Evolutionary conservation across 2,329 filamentous ascomycete species (phyloP), one percentile per base, ranked within the genome.

Genomic region (Amesomyces nigricolor): DNA sequence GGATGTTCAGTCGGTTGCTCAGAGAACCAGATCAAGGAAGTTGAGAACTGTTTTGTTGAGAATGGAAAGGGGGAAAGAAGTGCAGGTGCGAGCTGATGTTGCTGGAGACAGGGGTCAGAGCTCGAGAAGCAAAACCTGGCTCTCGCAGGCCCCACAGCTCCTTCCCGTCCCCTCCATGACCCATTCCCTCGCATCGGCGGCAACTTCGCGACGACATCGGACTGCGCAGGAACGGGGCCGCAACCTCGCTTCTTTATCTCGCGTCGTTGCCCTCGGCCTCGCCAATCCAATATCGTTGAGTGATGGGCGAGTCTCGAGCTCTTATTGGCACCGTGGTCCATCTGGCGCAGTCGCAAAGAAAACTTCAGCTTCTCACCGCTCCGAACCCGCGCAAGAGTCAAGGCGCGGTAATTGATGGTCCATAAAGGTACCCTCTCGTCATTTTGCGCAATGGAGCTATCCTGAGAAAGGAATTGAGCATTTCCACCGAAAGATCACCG

Each of bases 61-160:
- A 40, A 37, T 42, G 37, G 45, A 17, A 42, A 49, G 39, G 49
- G 44, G 30, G 45, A 16, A 35, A 48, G 29, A 35, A 35, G 32
- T 11, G 9, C 32, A 35, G 32, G 11, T 1, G 6, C 11, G 32
- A 35, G 11, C 32, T 26, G 32, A 35, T 35, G 32, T 35, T 35
- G 32, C 32, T 35, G 32, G 32, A 13, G 32, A 13, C 32, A 35
- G 32, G 32, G 32, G 32, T 35, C 8, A 35, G 32, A 35, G 32
- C 32, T 35, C 32, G 32, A 26, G 49, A 30, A 52, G 37, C 49
- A 45, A 54, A 52, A 47, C 54, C 29, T 40, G 38, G 29, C 44
- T 35, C 49, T 42, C 38, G 39, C 50, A 47, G 17, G 50, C 46
- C 54, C 54, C 54, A 57, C 47, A 42, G 26, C 44, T 44, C 55